Base-by-base conservation (phyloP, 306 rosid genomes). In the Lathyrus sativus region DNA sequence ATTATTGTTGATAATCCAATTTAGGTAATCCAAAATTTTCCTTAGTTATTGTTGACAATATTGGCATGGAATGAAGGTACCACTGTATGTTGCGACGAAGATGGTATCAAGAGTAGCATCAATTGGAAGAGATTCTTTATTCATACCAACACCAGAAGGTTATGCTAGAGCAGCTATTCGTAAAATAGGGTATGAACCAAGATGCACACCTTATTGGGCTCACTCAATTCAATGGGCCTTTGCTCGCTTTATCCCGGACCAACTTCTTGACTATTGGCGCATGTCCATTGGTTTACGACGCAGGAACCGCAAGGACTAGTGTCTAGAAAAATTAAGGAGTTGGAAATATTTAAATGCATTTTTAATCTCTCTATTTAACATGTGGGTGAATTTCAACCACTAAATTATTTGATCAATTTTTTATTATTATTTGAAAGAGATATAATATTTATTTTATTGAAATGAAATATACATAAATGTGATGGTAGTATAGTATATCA, bases 151-250 rank as follows among this genome's bases (percentile, higher is more conserved):
- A 15, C 69, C 98, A 0, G 84, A 87, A 9, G 91, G 67, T 7
- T 87, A 89, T 68, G 95, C 88, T 35, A 66, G 54, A 62, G 88
- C 90, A 0, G 88, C 86, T 9, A 49, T 85, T 1, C 28, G 68
- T 11, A 57, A 60, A 12, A 89, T 91, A 41, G 97, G 97, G 0
- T 65, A 75, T 3, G 82, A 81, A 65, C 29, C 72, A 17, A 77
- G 37, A 14, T 91, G 87, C 73, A 81, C 86, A 2, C 98, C 96
- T 15, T 87, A 79, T 41, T 91, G 98, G 95, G 44, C 90, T 65
- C 96, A 91, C 87, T 79, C 84, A 0, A 26, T 91, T 12, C 91
- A 85, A 13, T 84, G 96, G 86, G 62, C 0, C 67, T 74, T 89
- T 0, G 81, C 86, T 2, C 2, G 69, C 39, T 72, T 79, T 7